phyloP scores from a whole-genome alignment of 495 filamentous ascomycete species.

The Trichoderma virens region DNA sequence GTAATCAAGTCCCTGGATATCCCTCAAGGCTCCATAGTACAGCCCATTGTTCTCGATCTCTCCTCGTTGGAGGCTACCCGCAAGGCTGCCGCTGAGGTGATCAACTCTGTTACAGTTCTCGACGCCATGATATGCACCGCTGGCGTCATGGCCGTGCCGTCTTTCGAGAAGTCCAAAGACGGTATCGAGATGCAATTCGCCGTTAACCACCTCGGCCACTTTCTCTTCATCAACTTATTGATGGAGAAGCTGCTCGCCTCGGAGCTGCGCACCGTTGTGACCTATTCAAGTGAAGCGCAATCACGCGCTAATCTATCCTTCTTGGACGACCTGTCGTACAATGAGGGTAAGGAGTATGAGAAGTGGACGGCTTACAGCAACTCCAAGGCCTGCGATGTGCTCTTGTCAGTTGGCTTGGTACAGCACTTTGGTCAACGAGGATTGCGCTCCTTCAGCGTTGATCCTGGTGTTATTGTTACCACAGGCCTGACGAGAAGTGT shows the following conservation, averaged over 20 bases:
- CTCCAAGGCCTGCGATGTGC: not conserved
- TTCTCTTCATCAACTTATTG: constrained; percentile 39
- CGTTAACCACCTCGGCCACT: constrained; percentile 59
- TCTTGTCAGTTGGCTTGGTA: not conserved
- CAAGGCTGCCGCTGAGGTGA: not conserved
- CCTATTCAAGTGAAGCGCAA: constrained; percentile 20
- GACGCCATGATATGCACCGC: constrained; percentile 42
- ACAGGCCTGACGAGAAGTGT: not conserved
- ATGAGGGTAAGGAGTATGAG: constrained; percentile 28
- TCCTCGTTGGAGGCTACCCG: not conserved
- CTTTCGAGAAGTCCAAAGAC: constrained; percentile 40
- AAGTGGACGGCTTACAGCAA: constrained; percentile 8
- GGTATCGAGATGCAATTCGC: constrained; percentile 63
- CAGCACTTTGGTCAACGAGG: constrained; percentile 14
- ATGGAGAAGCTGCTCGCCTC: constrained; percentile 46
- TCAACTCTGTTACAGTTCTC: not conserved
- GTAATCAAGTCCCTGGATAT: not conserved
- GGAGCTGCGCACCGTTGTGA: constrained; percentile 16
- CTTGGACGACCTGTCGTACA: constrained; percentile 12
- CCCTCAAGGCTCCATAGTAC: not conserved
- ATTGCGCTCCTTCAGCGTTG: constrained; percentile 17
- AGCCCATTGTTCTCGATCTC: not conserved
- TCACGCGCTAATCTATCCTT: constrained; percentile 28
- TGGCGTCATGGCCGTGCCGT: constrained; percentile 45
- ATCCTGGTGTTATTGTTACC: constrained; percentile 16